These are phyloP conservation scores for Pseudozyma hubeiensis DNA, from an alignment of 1,284 basidiomycete species.

Conservation along the genomic window DNA sequence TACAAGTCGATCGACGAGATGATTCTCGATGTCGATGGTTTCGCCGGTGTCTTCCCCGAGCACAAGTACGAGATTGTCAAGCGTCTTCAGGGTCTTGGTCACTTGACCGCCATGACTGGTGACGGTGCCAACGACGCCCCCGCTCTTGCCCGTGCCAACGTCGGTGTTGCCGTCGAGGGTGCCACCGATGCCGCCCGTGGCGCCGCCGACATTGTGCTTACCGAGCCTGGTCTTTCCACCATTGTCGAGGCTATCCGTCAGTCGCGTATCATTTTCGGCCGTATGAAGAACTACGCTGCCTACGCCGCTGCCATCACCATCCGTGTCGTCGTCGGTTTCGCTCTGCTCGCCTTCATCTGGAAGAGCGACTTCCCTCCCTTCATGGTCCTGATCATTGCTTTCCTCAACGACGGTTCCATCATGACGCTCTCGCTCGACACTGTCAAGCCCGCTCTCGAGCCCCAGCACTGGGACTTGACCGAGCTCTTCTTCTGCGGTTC, in stretches of 20 bases:
- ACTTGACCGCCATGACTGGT: conserved; percentile 76
- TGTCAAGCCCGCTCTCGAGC: conserved; percentile 87
- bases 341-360: conserved; percentile 93
- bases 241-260: conserved; percentile 96
- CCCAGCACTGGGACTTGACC: conserved; percentile 91
- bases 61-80: conserved; percentile 94
- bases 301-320: conserved; percentile 93
- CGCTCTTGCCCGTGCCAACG: conserved; percentile 82
- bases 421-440: conserved; percentile 98
- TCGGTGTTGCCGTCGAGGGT: conserved; percentile 95
- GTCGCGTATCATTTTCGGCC: conserved; percentile 95
- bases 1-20: conserved; percentile 85
- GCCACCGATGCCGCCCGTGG: conserved; percentile 94
- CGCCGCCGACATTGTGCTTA: conserved; percentile 93
- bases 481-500: conserved; percentile 96
- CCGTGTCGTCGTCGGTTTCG: conserved; percentile 97
- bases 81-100: conserved; percentile 84
- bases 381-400: conserved; percentile 97
- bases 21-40: conserved; percentile 86
- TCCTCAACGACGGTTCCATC: conserved; percentile 95
- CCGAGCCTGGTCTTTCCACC: conserved; percentile 93
- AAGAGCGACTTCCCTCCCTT: conserved; percentile 98
- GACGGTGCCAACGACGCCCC: conserved; percentile 97
- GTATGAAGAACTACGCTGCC: conserved; percentile 91
- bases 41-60: conserved; percentile 96